Evolutionary conservation across 768 basidiomycete species (phyloP), one percentile per base, ranked within the genome.

Genomic region (Lanmaoa rubissima): DNA sequence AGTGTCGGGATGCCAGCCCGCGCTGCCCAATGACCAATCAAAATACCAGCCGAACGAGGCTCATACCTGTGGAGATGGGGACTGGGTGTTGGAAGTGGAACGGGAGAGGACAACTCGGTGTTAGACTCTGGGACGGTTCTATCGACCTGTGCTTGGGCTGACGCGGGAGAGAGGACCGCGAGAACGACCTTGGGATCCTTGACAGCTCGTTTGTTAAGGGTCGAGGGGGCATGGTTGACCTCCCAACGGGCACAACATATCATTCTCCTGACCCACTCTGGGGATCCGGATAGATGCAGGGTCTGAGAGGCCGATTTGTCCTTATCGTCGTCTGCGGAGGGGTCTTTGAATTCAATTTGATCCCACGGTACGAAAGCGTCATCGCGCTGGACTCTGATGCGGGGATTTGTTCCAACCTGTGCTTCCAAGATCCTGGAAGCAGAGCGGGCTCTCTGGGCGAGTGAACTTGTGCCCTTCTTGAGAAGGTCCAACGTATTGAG

Each of bases 391-490:
- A 93, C 89, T 10, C 85, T 80, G 51, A 93, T 90, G 58, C 90
- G 86, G 4, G 86, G 80, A 65, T 93, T 92, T 24, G 83, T 80
- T 34, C 92, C 92, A 39, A 94, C 90, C 71, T 92, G 88, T 1
- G 87, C 85, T 70, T 97, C 94, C 42, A 97, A 81, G 51, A 93
- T 86, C 24, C 94, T 87, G 12, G 94, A 93, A 13, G 94, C 94
- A 0, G 87, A 79, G 21, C 94, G 88, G 2, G 94, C 94, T 28
- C 87, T 85, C 66, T 90, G 84, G 0, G 94, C 92, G 12, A 93
- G 79, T 0, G 82, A 74, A 28, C 80, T 88, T 0, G 86, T 85
- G 1, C 94, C 94, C 69, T 96, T 97, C 81, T 97, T 97, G 66
- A 96, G 82, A 2, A 95, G 75, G 68, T 97, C 94, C 3, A 97